phyloP scores from a whole-genome alignment of 2,329 filamentous ascomycete species.

The Aureobasidium lini region DNA sequence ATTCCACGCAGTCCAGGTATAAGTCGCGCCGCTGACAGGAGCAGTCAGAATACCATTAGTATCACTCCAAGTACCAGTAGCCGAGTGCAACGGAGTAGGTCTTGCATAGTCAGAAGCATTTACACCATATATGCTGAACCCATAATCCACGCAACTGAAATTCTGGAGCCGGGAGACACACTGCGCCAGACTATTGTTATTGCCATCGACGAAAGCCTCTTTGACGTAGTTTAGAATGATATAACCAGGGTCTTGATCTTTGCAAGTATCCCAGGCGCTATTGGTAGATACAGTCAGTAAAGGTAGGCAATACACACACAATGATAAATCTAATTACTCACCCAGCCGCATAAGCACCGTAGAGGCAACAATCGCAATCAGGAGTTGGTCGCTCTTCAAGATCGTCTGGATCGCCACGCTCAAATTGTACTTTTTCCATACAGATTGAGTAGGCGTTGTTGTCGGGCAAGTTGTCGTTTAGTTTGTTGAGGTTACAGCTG shows the following conservation, averaged over 20 bases:
- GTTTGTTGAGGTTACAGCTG: not conserved
- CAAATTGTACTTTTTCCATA: not conserved
- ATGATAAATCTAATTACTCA: not conserved
- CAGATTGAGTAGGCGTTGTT: not conserved
- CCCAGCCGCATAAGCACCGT: not conserved
- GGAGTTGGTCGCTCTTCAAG: not conserved
- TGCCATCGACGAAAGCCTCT: not conserved
- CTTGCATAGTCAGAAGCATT: conserved; percentile 2
- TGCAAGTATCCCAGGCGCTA: not conserved
- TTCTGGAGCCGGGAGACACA: not conserved
- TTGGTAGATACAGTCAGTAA: no score
- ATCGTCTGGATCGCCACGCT: not conserved
- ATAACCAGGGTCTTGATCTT: not conserved
- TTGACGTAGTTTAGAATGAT: not conserved
- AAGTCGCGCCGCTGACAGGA: not conserved
- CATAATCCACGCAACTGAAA: not conserved
- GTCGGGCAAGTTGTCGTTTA: not conserved
- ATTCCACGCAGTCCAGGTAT: not conserved
- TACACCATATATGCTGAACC: not conserved
- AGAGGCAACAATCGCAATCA: not conserved
- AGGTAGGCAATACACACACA: no score
- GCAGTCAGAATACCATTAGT: not conserved
- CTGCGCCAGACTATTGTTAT: not conserved
- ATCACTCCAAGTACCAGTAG: conserved; percentile 1
- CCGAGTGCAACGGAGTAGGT: not conserved